Conservation (phyloP, 257 asterid genomes). For the Solanum boliviense region DNA sequence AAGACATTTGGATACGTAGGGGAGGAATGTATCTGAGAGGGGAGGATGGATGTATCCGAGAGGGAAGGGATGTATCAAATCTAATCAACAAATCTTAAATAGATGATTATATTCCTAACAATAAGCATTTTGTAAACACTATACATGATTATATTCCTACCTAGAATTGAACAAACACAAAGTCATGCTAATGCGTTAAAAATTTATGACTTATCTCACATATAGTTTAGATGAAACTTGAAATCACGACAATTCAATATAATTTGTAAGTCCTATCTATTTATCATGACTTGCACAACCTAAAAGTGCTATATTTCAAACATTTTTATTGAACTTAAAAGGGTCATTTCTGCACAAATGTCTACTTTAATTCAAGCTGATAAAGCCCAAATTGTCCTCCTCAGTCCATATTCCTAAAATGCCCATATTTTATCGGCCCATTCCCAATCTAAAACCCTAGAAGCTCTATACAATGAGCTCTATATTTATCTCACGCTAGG, state of each 20-base stretch:
- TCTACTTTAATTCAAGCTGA: not conserved
- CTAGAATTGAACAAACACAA: not conserved
- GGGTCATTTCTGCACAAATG: not conserved
- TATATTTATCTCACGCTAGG: not conserved
- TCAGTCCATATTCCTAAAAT: not conserved
- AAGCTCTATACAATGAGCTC: not conserved
- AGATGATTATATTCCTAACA: not conserved
- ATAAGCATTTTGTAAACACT: not conserved
- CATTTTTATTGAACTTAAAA: no score
- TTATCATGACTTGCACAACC: not conserved
- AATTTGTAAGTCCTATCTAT: not conserved
- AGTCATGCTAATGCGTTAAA: not conserved
- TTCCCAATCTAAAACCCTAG: not conserved
- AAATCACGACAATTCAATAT: not conserved
- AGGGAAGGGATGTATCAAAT: no score
- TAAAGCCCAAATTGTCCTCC: not conserved
- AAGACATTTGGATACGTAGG: no score
- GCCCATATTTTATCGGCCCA: not conserved
- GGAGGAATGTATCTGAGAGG: no score
- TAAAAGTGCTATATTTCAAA: no score
- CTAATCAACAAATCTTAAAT: no score
- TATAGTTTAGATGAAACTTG: not conserved
- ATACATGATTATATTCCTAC: not conserved
- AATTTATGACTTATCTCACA: not conserved
- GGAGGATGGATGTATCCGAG: no score